phyloP scores from a whole-genome alignment of 306 rosid species.

The cucumber (Cucumis sativus) region DNA sequence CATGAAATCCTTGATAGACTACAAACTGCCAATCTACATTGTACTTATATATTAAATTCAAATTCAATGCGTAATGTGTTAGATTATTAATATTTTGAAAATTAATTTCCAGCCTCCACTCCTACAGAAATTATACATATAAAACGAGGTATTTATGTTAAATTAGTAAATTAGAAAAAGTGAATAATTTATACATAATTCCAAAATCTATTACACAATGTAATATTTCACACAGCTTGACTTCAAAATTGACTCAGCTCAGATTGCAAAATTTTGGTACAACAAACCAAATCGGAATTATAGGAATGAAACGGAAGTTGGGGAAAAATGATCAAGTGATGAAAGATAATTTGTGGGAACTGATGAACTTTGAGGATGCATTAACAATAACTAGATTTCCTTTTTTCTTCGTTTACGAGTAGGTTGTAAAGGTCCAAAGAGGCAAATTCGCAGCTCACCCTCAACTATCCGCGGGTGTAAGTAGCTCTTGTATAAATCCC shows the following conservation, averaged over 20 bases:
- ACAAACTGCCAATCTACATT: too few species aligned
- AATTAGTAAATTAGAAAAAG: too few species aligned
- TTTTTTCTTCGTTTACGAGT: conserved; percentile 28
- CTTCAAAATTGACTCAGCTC: neutral
- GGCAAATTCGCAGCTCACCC: conserved; percentile 47
- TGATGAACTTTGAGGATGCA: neutral
- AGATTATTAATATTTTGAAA: too few species aligned
- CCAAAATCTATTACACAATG: too few species aligned
- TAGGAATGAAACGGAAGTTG: neutral
- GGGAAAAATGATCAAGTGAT: neutral
- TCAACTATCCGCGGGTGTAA: conserved; percentile 47
- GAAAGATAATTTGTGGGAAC: neutral
- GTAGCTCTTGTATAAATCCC: conserved; percentile 69
- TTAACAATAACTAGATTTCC: neutral
- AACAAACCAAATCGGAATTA: neutral
- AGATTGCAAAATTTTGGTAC: neutral
- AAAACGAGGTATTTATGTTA: too few species aligned
- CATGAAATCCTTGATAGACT: too few species aligned
- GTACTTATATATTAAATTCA: too few species aligned
- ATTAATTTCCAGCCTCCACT: too few species aligned
- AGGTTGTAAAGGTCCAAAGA: conserved; percentile 40
- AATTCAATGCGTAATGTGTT: too few species aligned
- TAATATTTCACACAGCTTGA: neutral
- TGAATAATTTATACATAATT: too few species aligned
- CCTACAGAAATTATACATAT: too few species aligned